Conservation (phyloP, 495 filamentous ascomycete species). For the Daldinia decipiens region DNA sequence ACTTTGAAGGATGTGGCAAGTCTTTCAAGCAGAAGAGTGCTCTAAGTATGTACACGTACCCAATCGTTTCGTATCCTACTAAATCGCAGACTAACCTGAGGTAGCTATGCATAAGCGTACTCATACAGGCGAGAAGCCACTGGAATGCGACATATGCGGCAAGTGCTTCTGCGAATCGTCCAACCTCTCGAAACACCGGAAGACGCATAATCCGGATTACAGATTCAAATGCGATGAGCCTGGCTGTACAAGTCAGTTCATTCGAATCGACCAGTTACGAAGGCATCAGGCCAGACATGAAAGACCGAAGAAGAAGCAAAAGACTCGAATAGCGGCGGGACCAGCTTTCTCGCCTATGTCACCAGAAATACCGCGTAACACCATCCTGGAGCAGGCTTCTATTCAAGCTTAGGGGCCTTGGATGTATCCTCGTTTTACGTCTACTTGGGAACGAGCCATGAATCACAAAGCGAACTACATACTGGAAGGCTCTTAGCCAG, state of each 20-base stretch:
- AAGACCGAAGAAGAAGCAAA: conserved; percentile 35
- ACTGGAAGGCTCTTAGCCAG: background rate
- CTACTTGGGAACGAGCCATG: background rate
- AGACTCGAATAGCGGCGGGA: conserved; percentile 13
- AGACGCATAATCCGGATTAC: conserved; percentile 62
- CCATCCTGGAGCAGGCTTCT: conserved; percentile 2
- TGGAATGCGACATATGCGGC: conserved; percentile 59
- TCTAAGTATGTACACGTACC: conserved; percentile 60
- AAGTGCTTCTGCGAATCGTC: conserved; percentile 65
- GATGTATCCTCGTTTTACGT: conserved; percentile 9
- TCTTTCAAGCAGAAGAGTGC: conserved; percentile 66
- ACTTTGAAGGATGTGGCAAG: conserved; percentile 60
- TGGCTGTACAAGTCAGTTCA: conserved; percentile 64
- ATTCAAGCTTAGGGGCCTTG: conserved; percentile 19
- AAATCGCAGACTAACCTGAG: conserved; percentile 29
- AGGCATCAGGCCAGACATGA: conserved; percentile 55
- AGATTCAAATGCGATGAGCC: conserved; percentile 57
- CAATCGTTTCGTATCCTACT: background rate
- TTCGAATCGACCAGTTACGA: conserved; percentile 65
- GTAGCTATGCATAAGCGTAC: conserved; percentile 67
- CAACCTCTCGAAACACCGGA: conserved; percentile 65
- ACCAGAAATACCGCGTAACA: conserved; percentile 15
- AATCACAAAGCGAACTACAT: background rate
- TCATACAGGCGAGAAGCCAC: conserved; percentile 63
- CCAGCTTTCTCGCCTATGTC: conserved; percentile 10